These are phyloP conservation scores for Geranium brycei DNA, from an alignment of 345 rosid genomes.

Conservation along the genomic window DNA sequence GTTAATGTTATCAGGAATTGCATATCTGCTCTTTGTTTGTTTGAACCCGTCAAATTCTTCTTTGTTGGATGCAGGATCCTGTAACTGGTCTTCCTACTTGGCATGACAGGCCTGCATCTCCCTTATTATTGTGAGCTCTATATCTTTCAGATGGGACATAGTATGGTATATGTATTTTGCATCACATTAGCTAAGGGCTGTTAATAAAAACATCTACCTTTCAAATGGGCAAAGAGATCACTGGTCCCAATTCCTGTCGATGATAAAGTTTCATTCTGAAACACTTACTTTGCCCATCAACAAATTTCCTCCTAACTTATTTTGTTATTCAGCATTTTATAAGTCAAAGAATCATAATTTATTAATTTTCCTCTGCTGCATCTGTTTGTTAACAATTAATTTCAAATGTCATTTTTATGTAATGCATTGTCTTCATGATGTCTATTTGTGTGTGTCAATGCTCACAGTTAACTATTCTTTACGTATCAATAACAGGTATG, in stretches of 20 bases:
- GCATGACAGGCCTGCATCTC: constrained; percentile 54
- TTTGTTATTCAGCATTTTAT: too few relatives aligned
- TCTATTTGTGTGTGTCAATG: neutral
- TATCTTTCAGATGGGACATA: neutral
- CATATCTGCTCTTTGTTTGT: neutral
- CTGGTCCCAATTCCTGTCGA: too few relatives aligned
- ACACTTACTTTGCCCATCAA: too few relatives aligned
- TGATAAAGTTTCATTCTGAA: too few relatives aligned
- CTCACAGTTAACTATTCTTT: neutral
- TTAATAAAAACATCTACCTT: neutral
- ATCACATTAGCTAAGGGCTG: too few relatives aligned
- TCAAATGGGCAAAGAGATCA: too few relatives aligned
- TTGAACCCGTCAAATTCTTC: neutral
- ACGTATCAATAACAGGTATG: constrained; percentile 49
- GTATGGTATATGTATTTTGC: neutral
- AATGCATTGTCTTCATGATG: neutral
- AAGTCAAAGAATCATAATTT: neutral
- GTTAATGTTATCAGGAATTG: neutral
- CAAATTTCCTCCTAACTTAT: too few relatives aligned
- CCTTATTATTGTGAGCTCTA: constrained; percentile 49
- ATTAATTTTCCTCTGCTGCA: neutral
- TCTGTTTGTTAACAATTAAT: neutral
- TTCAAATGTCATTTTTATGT: constrained; percentile 1
- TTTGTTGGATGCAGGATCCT: constrained; percentile 56
- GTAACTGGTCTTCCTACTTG: constrained; percentile 69